phyloP scores from a whole-genome alignment of 2,329 filamentous ascomycete genomes.

The Zasmidium cellare region DNA sequence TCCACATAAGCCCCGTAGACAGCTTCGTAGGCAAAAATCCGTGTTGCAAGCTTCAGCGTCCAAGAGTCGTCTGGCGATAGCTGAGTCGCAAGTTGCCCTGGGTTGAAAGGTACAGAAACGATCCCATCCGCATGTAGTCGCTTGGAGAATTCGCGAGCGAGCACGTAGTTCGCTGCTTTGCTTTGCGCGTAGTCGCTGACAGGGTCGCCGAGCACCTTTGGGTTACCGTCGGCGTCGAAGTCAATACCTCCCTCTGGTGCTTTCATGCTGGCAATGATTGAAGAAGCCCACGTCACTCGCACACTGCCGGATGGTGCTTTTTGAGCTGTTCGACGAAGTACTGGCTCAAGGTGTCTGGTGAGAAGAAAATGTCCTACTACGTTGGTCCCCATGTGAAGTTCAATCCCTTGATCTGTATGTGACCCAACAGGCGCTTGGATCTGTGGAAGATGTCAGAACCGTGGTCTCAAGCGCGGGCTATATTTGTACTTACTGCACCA shows the following conservation, averaged over 20 bases:
- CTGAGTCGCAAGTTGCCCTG: constrained; percentile 34
- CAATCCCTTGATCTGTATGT: constrained; percentile 33
- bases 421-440: constrained; percentile 33
- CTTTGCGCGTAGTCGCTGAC: constrained; percentile 28
- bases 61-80: constrained; percentile 26
- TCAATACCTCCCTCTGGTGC: constrained; percentile 24
- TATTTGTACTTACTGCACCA: neutral
- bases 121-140: constrained; percentile 8
- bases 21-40: constrained; percentile 21
- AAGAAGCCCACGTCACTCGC: constrained; percentile 34
- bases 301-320: constrained; percentile 29
- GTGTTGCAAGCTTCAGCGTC: constrained; percentile 9
- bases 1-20: constrained; percentile 32
- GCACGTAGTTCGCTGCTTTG: constrained; percentile 33
- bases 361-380: constrained; percentile 36
- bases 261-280: constrained; percentile 17
- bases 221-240: constrained; percentile 14
- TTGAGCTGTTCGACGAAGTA: constrained; percentile 29
- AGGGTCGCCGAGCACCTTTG: constrained; percentile 7
- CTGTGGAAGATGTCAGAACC: too few species aligned
- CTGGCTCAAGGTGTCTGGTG: constrained; percentile 31
- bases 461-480: too few species aligned
- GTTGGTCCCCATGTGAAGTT: constrained; percentile 37
- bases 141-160: constrained; percentile 22
- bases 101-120: constrained; percentile 32